Evolutionary conservation across 768 basidiomycete species (phyloP), one percentile per base, ranked within the genome.

Genomic region (Piloderma croceum): DNA sequence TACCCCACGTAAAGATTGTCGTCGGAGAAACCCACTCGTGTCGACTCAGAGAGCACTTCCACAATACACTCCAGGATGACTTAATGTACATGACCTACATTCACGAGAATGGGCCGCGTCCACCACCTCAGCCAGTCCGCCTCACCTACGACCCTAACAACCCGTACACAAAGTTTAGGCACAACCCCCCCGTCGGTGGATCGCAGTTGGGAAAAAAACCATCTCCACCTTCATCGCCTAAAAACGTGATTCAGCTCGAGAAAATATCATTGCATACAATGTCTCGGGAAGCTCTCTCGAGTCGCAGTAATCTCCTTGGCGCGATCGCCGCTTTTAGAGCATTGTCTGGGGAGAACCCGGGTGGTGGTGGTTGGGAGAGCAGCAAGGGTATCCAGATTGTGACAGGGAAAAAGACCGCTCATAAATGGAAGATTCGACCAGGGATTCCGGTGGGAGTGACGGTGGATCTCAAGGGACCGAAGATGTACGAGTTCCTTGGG

Each of bases 71-170:
- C 45, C 78, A 79, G 17, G 85, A 92, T 61, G 76, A 97, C 65
- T 70, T 92, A 51, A 79, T 98, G 76, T 99, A 99, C 74, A 83
- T 97, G 75, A 85, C 84, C 39, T 96, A 97, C 69, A 68, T 75
- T 36, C 94, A 97, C 63, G 73, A 81, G 51, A 62, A 69, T 31
- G 68, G 60, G n/a, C 63, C 73, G 5, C 73, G 70, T 34, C 72
- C 74, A 10, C 64, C 71, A 9, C 70, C 70, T 7, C 75, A 79
- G 44, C 62, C 70, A 38, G 79, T 81, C 44, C 78, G 80, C 37
- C 76, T 80, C 46, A 76, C 67, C 13, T 87, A 77, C 65, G 82
- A 91, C 68, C 81, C 83, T 4, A 53, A 71, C 23, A 76, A 91
- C 57, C 90, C 92, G 1, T 96, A 92, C 69, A 71, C 82, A 24